Base-by-base conservation (phyloP, 129 eudicot species). In the Heracleum sosnowskyi region DNA sequence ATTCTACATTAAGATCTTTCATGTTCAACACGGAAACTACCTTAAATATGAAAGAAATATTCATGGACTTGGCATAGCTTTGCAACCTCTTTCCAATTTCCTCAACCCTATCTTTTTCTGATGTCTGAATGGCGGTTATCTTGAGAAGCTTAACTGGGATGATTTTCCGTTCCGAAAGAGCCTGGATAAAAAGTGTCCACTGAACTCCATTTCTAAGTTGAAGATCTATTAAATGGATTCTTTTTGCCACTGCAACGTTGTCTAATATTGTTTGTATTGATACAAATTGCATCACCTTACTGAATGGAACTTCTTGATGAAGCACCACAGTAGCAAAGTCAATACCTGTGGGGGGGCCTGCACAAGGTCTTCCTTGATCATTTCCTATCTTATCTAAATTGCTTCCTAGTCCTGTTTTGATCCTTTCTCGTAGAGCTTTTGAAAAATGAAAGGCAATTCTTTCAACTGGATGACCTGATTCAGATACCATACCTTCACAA, bases 141-240 rank as follows among this genome's bases (percentile, higher is more conserved):
- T 83, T 90, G 34, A 90, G 46, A 47, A 85, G 82, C 78, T 78
- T 78, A 18, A 86, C 69, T 51, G 73, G 68, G 39, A 75, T 46
- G 10, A 28, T 34, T 42, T 44, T 76, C 7, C 76, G 69, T 49
- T 83, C 87, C n/a, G 80, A 66, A 13, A 85, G 76, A 42, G 88
- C 96, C 80, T 91, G 91, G 76, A 91, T 85, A 78, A 89, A 26
- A 26, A 78, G 55, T 0, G 91, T 86, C 91, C 93, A 85, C 11
- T 85, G 90, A 39, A 87, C 64, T 2, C 93, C 93, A 16, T 83
- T 86, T 70, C 89, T 73, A 71, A 91, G 87, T 39, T 85, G 88
- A 44, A 91, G 81, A 79, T 88, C 96, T 29, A 91, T 83, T 72
- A 86, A 46, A 76, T 91, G 96, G 79, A 91, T 51, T 79, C 85